phyloP scores from a whole-genome alignment of 306 rosid species.

The Begonia fuchsioides region DNA sequence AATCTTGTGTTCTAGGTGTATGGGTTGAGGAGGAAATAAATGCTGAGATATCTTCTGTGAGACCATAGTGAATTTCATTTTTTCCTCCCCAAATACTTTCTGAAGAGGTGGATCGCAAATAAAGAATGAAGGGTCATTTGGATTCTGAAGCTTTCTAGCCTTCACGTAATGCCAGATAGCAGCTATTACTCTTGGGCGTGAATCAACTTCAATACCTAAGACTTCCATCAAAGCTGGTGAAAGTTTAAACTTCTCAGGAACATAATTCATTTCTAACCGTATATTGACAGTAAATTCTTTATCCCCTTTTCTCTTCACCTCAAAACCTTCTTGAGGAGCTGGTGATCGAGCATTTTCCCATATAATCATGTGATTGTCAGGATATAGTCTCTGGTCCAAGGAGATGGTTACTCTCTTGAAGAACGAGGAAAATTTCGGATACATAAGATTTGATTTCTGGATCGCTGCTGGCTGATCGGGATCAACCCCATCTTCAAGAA shows the following conservation, averaged over 20 bases:
- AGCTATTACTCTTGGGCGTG: constrained; percentile 90
- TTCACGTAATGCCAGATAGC: constrained; percentile 99
- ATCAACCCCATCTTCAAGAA: constrained; percentile 90
- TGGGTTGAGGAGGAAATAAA: constrained; percentile 79
- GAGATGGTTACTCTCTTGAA: constrained; percentile 82
- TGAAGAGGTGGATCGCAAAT: constrained; percentile 84
- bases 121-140: constrained; percentile 69
- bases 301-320: constrained; percentile 96
- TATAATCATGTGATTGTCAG: constrained; percentile 56
- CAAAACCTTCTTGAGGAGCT: constrained; percentile 91
- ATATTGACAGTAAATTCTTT: constrained; percentile 62
- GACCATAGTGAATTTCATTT: constrained; percentile 86
- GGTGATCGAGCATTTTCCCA: constrained; percentile 87
- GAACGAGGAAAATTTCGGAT: constrained; percentile 87
- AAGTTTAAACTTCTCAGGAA: constrained; percentile 87
- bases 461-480: constrained; percentile 89
- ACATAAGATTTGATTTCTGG: constrained; percentile 65
- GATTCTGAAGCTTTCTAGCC: constrained; percentile 92
- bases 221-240: constrained; percentile 84
- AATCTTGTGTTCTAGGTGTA: constrained; percentile 82
- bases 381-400: constrained; percentile 92
- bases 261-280: constrained; percentile 83
- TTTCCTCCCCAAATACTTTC: constrained; percentile 89
- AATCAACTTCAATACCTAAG: constrained; percentile 97
- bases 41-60: constrained; percentile 87